Evolutionary conservation across 768 basidiomycete species (phyloP).

Genomic region (Cantharellus anzutake): DNA sequence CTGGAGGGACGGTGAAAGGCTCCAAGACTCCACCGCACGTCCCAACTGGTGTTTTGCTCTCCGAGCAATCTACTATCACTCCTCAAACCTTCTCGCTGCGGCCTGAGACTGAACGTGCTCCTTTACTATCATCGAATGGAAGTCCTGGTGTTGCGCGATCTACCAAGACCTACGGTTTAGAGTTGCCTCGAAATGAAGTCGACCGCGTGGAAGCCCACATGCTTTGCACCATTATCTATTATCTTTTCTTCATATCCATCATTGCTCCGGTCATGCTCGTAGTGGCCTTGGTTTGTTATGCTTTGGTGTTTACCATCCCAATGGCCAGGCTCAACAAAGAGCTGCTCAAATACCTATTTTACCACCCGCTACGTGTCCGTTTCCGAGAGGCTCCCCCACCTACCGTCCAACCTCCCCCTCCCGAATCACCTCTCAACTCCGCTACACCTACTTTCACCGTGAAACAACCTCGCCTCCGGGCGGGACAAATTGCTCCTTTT

Average conservation of each 20-base stretch:
- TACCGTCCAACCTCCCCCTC: slow-evolving; percentile 30
- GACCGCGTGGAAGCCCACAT: slow-evolving; percentile 18
- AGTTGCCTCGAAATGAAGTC: slow-evolving; percentile 6
- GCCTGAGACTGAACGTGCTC: slow-evolving; percentile 9
- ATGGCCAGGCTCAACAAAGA: slow-evolving; percentile 98
- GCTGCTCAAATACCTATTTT: slow-evolving; percentile 64
- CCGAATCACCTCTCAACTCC: slow-evolving; percentile 5
- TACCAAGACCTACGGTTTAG: slow-evolving; percentile 13
- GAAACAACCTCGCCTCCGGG: slow-evolving; percentile 54
- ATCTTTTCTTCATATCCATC: slow-evolving; percentile 52
- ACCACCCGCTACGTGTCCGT: slow-evolving; percentile 65
- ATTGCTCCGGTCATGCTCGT: slow-evolving; percentile 79
- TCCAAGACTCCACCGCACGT: neutral
- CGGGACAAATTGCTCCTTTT: slow-evolving; percentile 78
- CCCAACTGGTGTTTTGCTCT: slow-evolving; percentile 16
- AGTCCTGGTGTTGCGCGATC: slow-evolving; percentile 5
- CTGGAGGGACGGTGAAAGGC: slow-evolving; percentile 12
- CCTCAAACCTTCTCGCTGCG: slow-evolving; percentile 10
- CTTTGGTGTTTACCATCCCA: slow-evolving; percentile 83
- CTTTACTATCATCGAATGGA: slow-evolving; percentile 9
- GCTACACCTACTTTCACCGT: slow-evolving; percentile 30
- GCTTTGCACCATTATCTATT: slow-evolving; percentile 64
- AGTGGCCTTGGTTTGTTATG: slow-evolving; percentile 87
- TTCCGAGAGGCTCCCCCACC: slow-evolving; percentile 78
- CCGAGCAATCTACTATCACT: slow-evolving; percentile 27